Base-by-base conservation (phyloP, 2,329 filamentous ascomycete genomes). In the Rasamsonia emersonii region DNA sequence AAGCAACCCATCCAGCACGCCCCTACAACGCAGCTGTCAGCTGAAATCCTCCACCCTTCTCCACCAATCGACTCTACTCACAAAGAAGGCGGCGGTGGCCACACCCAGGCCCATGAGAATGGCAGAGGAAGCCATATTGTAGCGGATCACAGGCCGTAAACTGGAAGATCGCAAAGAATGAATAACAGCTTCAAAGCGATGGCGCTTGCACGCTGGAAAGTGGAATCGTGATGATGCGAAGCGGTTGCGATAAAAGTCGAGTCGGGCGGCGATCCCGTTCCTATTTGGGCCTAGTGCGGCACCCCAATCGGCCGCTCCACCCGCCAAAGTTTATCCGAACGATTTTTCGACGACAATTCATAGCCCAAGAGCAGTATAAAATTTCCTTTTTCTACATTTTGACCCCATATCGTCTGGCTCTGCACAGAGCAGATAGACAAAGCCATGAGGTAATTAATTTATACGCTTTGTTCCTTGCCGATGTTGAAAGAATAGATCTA, bases 1-100 rank as follows among this genome's bases (percentile, higher is more conserved):
- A 75, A 47, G 91, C 91, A 51, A 96, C 82, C 23, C 93, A 74
- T 50, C 88, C 89, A 39, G 91, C 89, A 54, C 91, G 85, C 45
- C 91, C 89, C 86, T 95, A 51, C 24, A 32, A 36, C 33, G 31
- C 28, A 27, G 18, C 36, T 18, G 18, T 9, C 27, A 33, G 24
- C n/a, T n/a, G n/a, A n/a, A n/a, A n/a, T n/a, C n/a, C n/a, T n/a
- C n/a, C n/a, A n/a, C n/a, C n/a, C n/a, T n/a, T n/a, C n/a, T n/a
- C n/a, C n/a, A n/a, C n/a, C n/a, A n/a, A n/a, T 14, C 24, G 24
- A 28, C n/a, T 25, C 14, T 24, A 64, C 75, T 46, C 65, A 95
- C 89, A 44, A 98, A 71, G 33, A 98, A 80, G 24, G 84, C 91
- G 30, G 89, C 61, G 18, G 59, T 58, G 28, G 62, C 65, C 25